A percentile compares a stretch with the other conserved stretches of the same genome.
Evolutionary conservation across 202 grass and related monocot genomes (phyloP).

Genomic region (Digitaria exilis): DNA sequence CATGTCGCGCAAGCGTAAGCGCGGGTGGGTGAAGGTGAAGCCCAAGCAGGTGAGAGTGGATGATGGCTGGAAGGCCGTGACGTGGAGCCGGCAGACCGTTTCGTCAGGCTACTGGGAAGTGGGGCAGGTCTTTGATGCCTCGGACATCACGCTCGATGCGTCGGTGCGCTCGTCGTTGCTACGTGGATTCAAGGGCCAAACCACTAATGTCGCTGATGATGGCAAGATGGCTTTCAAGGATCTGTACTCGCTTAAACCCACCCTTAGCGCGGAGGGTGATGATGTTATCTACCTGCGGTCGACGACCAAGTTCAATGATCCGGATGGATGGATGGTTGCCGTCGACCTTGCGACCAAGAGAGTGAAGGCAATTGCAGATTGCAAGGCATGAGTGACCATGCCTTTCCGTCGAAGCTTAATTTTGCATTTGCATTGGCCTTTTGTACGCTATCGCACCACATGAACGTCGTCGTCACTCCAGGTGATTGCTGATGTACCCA

Average conservation of each 20-base stretch:
- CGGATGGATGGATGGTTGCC: background rate
- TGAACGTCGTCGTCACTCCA: too few species aligned
- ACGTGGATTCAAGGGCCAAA: too few species aligned
- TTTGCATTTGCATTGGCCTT: too few species aligned
- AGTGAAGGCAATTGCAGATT: background rate
- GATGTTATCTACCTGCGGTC: background rate
- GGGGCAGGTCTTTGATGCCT: background rate
- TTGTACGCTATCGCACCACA: too few species aligned
- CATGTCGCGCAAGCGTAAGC: background rate
- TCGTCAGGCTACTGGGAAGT: background rate
- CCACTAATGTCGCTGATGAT: too few species aligned
- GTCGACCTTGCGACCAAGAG: background rate
- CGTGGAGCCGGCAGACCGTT: background rate
- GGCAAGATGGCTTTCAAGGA: background rate
- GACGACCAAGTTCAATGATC: background rate
- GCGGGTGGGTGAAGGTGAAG: background rate
- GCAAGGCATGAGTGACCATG: too few species aligned
- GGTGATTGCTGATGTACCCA: too few species aligned
- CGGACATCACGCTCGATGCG: background rate
- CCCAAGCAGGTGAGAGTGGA: background rate
- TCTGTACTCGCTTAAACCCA: background rate
- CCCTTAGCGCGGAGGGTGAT: background rate
- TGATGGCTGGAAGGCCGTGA: slow-evolving; percentile 7
- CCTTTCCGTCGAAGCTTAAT: too few species aligned
- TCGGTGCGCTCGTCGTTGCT: background rate